Percentiles rank a stretch among this genome's conserved stretches.
phyloP scores from a whole-genome alignment of 208 protist genomes.

The Trypanosoma avium region DNA sequence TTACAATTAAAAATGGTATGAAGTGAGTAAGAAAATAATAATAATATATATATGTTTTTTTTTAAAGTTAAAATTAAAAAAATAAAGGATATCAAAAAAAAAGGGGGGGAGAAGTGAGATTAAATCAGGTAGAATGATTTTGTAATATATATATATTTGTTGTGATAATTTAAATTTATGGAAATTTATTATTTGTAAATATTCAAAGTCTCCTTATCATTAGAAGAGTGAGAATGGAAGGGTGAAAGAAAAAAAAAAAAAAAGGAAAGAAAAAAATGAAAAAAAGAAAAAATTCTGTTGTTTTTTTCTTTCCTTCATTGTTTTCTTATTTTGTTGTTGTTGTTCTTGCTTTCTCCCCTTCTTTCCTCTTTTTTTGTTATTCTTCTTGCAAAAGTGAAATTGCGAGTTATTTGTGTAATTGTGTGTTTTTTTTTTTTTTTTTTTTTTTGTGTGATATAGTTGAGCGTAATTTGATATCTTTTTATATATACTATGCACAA shows the following conservation, averaged over 20 bases:
- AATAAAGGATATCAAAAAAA: background rate
- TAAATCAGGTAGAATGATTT: background rate
- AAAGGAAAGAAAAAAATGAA: background rate
- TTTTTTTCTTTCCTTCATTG: slow-evolving; percentile 15
- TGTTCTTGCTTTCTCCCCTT: background rate
- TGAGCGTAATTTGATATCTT: no score
- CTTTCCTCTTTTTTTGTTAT: background rate
- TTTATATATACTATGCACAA: no score
- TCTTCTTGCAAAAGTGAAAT: background rate
- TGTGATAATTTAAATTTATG: no score
- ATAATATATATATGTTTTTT: background rate
- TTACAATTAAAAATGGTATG: background rate
- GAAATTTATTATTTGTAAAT: no score
- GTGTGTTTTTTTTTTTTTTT: no score
- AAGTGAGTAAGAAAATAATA: background rate
- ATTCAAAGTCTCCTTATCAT: background rate
- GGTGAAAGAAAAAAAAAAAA: background rate
- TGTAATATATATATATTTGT: no score
- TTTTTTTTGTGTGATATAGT: slow-evolving; percentile 11
- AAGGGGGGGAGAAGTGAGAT: background rate
- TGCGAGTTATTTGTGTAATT: background rate
- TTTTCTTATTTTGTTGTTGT: slow-evolving; percentile 7
- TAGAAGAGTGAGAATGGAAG: background rate
- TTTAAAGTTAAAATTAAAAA: no score
- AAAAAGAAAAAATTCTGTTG: background rate